Percentiles rank a stretch among this genome's conserved stretches.
Evolutionary conservation across 2,329 filamentous ascomycete species (phyloP).

Genomic region (Aspergillus pseudoviridinutans): DNA sequence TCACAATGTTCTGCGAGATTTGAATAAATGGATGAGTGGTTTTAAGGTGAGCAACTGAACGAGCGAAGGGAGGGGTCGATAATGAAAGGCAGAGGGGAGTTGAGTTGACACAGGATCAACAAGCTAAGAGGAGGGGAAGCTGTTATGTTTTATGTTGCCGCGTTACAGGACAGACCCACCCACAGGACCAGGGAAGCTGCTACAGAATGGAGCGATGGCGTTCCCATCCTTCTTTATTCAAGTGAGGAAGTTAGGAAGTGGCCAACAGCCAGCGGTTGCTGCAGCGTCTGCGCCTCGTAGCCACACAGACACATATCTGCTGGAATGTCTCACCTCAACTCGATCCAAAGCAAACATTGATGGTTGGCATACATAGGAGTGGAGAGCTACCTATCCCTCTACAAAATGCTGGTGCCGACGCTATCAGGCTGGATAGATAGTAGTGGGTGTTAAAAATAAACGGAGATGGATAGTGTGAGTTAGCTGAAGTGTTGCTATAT

Average conservation of each 20-base stretch:
- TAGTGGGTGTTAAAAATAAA: not conserved
- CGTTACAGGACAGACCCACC: conserved; percentile 25
- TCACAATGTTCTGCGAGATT: conserved; percentile 1
- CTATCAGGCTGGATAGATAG: not conserved
- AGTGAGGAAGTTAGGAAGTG: conserved; percentile 9
- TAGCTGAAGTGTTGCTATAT: not conserved
- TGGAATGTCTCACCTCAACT: conserved; percentile 22
- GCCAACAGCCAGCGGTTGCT: conserved; percentile 15
- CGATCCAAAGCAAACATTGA: conserved; percentile 7
- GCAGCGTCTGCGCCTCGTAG: conserved; percentile 16
- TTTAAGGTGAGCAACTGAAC: not conserved
- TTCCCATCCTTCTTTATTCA: conserved; percentile 3
- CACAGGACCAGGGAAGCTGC: conserved; percentile 23
- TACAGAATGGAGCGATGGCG: conserved; percentile 13
- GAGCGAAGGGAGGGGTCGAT: not conserved
- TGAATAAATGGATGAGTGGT: conserved; percentile 3
- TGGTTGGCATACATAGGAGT: not conserved
- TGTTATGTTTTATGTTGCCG: conserved; percentile 27
- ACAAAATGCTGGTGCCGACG: not conserved
- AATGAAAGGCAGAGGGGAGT: not conserved
- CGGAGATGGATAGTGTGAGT: not conserved
- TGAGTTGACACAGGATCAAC: conserved; percentile 7
- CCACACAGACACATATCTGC: conserved; percentile 8
- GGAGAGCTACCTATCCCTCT: not conserved
- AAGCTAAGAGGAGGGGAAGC: conserved; percentile 17